Percentiles rank a stretch among this genome's conserved stretches.
phyloP scores from a whole-genome alignment of 495 filamentous ascomycete species.

The Lophiostoma macrostomum region DNA sequence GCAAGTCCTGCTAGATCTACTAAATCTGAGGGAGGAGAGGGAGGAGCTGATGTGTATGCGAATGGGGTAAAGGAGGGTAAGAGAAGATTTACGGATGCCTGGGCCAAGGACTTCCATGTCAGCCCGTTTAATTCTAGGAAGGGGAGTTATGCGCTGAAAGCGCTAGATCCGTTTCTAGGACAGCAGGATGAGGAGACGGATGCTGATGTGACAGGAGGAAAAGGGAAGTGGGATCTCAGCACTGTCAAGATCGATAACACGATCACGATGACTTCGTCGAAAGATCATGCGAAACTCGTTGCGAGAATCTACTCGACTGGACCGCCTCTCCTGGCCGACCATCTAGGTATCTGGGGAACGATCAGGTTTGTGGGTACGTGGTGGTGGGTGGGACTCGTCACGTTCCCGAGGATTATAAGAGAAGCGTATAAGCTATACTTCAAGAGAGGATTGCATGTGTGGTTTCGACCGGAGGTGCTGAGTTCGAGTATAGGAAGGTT shows the following conservation, averaged over 20 bases:
- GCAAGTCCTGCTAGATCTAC: conserved; percentile 33
- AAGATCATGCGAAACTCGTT: conserved; percentile 53
- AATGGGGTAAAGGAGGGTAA: too few species aligned
- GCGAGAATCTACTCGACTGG: conserved; percentile 51
- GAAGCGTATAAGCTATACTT: conserved; percentile 57
- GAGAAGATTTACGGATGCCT: conserved; percentile 46
- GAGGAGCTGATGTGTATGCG: too few species aligned
- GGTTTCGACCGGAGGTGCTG: conserved; percentile 56
- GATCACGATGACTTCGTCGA: conserved; percentile 56
- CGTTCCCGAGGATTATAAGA: conserved; percentile 59
- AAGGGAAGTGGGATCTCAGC: too few species aligned
- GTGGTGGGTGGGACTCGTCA: conserved; percentile 62
- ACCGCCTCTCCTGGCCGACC: conserved; percentile 48
- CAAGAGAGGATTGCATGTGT: conserved; percentile 52
- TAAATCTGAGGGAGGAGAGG: conserved; percentile 26
- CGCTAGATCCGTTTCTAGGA: conserved; percentile 56
- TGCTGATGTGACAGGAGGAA: too few species aligned
- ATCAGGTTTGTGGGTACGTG: conserved; percentile 52
- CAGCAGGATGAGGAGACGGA: conserved; percentile 36
- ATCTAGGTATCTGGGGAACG: conserved; percentile 43
- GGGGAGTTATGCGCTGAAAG: conserved; percentile 55
- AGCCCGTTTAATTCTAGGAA: conserved; percentile 68
- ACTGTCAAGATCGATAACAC: conserved; percentile 53
- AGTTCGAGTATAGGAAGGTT: conserved; percentile 49
- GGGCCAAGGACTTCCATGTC: conserved; percentile 71